Evolutionary conservation across 1,284 basidiomycete genomes (phyloP).

Genomic region (Microbotryomycetes sp.): DNA sequence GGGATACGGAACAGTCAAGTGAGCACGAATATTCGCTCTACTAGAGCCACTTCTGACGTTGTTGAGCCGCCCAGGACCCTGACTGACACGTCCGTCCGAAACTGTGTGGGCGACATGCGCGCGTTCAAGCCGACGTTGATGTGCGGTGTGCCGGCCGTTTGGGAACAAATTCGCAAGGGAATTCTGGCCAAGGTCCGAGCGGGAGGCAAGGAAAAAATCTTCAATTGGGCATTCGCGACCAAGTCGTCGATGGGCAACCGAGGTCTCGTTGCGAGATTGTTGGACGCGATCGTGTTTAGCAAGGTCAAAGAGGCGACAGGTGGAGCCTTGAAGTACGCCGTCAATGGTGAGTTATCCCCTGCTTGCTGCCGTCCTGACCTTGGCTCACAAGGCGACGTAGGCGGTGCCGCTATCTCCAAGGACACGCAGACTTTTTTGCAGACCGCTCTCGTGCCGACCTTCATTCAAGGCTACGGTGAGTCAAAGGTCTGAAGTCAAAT

Average conservation of each 20-base stretch:
- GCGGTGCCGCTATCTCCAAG: slow-evolving; percentile 73
- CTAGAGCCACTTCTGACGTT: neutral
- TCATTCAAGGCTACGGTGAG: slow-evolving; percentile 75
- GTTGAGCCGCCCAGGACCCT: slow-evolving; percentile 68
- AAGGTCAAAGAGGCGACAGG: slow-evolving; percentile 76
- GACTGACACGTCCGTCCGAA: slow-evolving; percentile 81
- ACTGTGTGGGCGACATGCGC: slow-evolving; percentile 81
- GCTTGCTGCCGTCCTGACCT: neutral
- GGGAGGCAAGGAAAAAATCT: slow-evolving; percentile 64
- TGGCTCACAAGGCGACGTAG: slow-evolving; percentile 51
- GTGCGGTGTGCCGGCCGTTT: slow-evolving; percentile 67
- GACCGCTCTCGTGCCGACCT: slow-evolving; percentile 59
- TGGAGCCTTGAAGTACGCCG: slow-evolving; percentile 46
- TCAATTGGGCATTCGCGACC: slow-evolving; percentile 59
- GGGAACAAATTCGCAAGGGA: slow-evolving; percentile 72
- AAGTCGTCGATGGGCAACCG: slow-evolving; percentile 44
- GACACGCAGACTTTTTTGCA: slow-evolving; percentile 88
- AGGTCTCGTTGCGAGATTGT: slow-evolving; percentile 45
- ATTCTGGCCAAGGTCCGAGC: slow-evolving; percentile 66
- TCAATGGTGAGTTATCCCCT: slow-evolving; percentile 18
- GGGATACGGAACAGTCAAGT: slow-evolving; percentile 43
- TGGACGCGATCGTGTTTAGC: slow-evolving; percentile 66
- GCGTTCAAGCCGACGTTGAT: slow-evolving; percentile 68
- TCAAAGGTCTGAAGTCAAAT: neutral
- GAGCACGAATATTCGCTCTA: neutral